These are phyloP conservation scores for Claviceps cyperi DNA, from an alignment of 2,329 filamentous ascomycete genomes.

Conservation along the genomic window DNA sequence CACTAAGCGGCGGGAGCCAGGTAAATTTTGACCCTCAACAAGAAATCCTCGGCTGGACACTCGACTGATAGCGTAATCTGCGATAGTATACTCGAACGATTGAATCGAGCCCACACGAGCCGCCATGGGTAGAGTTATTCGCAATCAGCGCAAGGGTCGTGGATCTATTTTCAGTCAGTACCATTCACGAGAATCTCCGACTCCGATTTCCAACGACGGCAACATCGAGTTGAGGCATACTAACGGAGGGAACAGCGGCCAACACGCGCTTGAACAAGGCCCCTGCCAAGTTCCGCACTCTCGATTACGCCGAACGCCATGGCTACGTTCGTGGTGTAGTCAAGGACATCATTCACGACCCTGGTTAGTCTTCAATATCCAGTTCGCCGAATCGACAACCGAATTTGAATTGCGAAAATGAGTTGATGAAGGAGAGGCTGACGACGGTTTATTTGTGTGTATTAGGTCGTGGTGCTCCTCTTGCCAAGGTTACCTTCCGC, in stretches of 20 bases:
- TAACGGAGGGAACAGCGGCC: slow-evolving; percentile 40
- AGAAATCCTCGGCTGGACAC: slow-evolving; percentile 9
- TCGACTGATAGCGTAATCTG: slow-evolving; percentile 5
- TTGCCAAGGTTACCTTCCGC: slow-evolving; percentile 93
- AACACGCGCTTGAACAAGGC: slow-evolving; percentile 85
- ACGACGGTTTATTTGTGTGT: slow-evolving; percentile 11
- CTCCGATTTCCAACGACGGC: slow-evolving; percentile 12
- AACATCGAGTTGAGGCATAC: slow-evolving; percentile 11
- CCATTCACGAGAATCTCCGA: slow-evolving; percentile 11
- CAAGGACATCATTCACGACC: slow-evolving; percentile 98
- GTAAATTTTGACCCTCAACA: slow-evolving; percentile 17
- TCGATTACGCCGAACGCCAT: slow-evolving; percentile 95
- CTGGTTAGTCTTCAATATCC: slow-evolving; percentile 37
- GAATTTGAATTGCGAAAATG: not conserved
- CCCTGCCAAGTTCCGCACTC: slow-evolving; percentile 75
- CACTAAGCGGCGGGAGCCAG: slow-evolving; percentile 27
- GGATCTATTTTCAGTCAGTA: slow-evolving; percentile 43
- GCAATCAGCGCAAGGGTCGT: slow-evolving; percentile 50
- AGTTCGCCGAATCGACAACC: not conserved
- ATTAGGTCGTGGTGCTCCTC: slow-evolving; percentile 72
- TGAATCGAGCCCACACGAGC: slow-evolving; percentile 21
- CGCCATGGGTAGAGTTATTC: slow-evolving; percentile 46
- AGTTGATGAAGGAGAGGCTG: slow-evolving; percentile 8
- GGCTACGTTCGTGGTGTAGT: slow-evolving; percentile 95
- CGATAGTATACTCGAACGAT: slow-evolving; percentile 18